Percentiles rank a stretch among this genome's conserved stretches.
These are phyloP conservation scores for Ophiosphaerella herpotricha DNA, from an alignment of 2,329 filamentous ascomycete genomes.

Conservation along the genomic window DNA sequence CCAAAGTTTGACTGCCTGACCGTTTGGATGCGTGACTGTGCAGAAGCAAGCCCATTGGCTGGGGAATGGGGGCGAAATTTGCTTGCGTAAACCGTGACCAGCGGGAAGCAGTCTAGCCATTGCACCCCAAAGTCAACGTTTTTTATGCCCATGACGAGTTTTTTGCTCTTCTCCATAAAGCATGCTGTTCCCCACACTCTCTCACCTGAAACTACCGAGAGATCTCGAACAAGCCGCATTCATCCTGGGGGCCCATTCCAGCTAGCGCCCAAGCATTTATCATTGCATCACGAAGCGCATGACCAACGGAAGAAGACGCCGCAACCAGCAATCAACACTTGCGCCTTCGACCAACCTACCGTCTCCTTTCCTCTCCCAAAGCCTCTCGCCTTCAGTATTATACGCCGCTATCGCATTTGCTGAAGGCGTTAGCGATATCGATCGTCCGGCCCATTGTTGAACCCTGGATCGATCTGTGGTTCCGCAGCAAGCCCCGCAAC, in stretches of 20 bases:
- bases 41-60: constrained; percentile 17
- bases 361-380: neutral
- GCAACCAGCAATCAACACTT: constrained; percentile 1
- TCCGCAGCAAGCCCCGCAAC: constrained; percentile 13
- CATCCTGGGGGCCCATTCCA: neutral
- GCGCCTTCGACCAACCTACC: neutral
- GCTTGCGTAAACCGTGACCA: neutral
- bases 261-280: constrained; percentile 10
- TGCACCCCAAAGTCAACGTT: constrained; percentile 8
- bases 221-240: neutral
- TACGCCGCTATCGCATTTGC: neutral
- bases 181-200: neutral
- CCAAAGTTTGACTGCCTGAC: constrained; percentile 2
- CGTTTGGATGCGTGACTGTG: constrained; percentile 14
- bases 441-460: neutral
- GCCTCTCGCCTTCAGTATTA: neutral
- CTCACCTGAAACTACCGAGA: neutral
- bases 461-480: constrained; percentile 9
- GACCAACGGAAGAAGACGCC: constrained; percentile 6
- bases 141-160: constrained; percentile 13
- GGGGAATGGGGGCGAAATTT: neutral
- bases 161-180: constrained; percentile 14
- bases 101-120: constrained; percentile 10
- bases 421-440: constrained; percentile 2
- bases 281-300: constrained; percentile 11